Conservation (phyloP, 345 rosid genomes). For the Lepidium africanum region DNA sequence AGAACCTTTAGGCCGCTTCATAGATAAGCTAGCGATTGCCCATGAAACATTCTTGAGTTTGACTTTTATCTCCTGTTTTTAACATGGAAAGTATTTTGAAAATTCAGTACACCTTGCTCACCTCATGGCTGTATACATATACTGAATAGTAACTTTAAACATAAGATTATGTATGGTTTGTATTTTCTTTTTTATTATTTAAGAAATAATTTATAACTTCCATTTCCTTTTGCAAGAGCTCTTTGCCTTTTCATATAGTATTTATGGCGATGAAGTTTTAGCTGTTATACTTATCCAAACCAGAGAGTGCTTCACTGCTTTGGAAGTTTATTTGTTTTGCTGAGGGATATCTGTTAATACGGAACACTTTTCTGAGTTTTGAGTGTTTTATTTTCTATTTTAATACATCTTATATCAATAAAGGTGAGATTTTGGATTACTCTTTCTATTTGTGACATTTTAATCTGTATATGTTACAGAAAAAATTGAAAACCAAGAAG, state of each 20-base stretch:
- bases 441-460: background rate
- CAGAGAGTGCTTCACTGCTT: slow-evolving; percentile 6
- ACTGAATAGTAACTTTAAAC: background rate
- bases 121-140: slow-evolving; percentile 8
- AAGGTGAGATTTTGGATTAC: background rate
- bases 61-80: slow-evolving; percentile 49
- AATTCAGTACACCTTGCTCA: background rate
- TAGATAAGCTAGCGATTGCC: slow-evolving; percentile 73
- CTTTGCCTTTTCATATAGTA: slow-evolving; percentile 2
- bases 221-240: background rate
- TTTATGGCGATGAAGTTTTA: background rate
- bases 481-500: background rate
- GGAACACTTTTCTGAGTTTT: background rate
- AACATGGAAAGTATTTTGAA: slow-evolving; percentile 11
- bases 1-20: slow-evolving; percentile 69
- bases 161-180: background rate
- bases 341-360: background rate
- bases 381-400: background rate
- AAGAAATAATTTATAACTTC: background rate
- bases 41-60: slow-evolving; percentile 82
- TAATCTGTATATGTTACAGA: background rate
- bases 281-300: slow-evolving; percentile 2
- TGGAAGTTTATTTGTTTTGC: background rate
- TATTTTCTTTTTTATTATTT: background rate
- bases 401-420: background rate